These are phyloP conservation scores for Tylopilus subfusipes DNA, from an alignment of 768 basidiomycete genomes.

Conservation along the genomic window DNA sequence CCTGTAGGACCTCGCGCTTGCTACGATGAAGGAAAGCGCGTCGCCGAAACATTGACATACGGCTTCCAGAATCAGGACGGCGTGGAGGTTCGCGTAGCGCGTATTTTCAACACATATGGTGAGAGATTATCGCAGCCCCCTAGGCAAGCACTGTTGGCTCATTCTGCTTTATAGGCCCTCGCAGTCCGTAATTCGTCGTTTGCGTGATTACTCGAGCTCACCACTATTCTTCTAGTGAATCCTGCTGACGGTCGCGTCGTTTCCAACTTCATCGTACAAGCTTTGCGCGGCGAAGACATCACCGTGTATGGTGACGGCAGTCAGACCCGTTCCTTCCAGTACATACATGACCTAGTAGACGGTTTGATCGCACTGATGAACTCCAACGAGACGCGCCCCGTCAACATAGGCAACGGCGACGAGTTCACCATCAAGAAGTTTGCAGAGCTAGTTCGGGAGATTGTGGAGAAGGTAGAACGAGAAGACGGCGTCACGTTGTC, in stretches of 20 bases:
- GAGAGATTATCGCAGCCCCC: constrained; percentile 10
- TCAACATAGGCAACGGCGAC: constrained; percentile 94
- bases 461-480: constrained; percentile 89
- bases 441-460: constrained; percentile 86
- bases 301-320: constrained; percentile 94
- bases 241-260: constrained; percentile 96
- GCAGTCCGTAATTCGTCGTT: constrained; percentile 53
- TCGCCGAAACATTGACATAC: constrained; percentile 96
- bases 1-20: constrained; percentile 98
- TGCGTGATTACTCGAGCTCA: constrained; percentile 17
- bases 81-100: constrained; percentile 94
- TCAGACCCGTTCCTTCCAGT: constrained; percentile 96
- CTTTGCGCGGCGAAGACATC: constrained; percentile 93
- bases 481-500: constrained; percentile 62
- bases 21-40: constrained; percentile 99
- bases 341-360: constrained; percentile 95
- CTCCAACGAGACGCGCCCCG: constrained; percentile 86
- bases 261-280: constrained; percentile 98
- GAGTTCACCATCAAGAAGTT: constrained; percentile 97
- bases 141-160: neutral
- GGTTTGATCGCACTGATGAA: constrained; percentile 95
- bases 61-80: constrained; percentile 93
- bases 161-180: constrained; percentile 40
- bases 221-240: constrained; percentile 62
- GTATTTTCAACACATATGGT: constrained; percentile 98